Base-by-base conservation (phyloP, 345 rosid species). In the Kandelia obovata region DNA sequence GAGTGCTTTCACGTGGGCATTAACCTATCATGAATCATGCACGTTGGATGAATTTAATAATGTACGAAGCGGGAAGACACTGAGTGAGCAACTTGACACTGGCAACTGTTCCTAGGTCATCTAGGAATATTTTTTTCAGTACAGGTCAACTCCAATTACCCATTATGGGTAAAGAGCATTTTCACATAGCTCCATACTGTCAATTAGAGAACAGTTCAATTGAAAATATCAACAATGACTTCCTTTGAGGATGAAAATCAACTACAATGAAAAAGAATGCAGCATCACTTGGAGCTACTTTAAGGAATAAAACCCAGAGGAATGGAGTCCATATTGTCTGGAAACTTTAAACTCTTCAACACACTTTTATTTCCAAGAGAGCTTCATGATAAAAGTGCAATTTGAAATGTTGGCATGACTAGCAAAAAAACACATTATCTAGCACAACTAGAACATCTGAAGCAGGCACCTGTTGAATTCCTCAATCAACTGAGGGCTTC, bases 1-100 rank as follows among this genome's bases (percentile, higher is more conserved):
- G 49, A 94, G 90, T 63, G 97, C 92, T 84, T 85, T 91, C 62
- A 89, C 90, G 78, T 94, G 98, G 64, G 98, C 96, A 77, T 86
- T 86, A 58, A 94, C 97, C 98, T 94, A 85, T 62, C 78, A 82
- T 61, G 65, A 73, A 71, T 70, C 16, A 62, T n/a, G 53, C 68
- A 61, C 71, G n/a, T 13, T 64, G 67, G 70, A 53, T 7, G 25
- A 25, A 69, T 7, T 70, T 35, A 43, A 64, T 20, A 35, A 65
- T 0, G 37, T 30, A 39, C 23, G 34, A 70, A 1, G 49, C 56
- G 43, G 11, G 35, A 26, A 3, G 23, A 58, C 46, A 28, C 27
- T 68, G 28, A 43, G 34, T 25, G 34, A 35, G 26, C 61, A 67
- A 20, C 57, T 64, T 26, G 4, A 43, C 26, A 25, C n/a, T 25